phyloP scores from a whole-genome alignment of 768 basidiomycete genomes.

The Fistulinella prunicolor region DNA sequence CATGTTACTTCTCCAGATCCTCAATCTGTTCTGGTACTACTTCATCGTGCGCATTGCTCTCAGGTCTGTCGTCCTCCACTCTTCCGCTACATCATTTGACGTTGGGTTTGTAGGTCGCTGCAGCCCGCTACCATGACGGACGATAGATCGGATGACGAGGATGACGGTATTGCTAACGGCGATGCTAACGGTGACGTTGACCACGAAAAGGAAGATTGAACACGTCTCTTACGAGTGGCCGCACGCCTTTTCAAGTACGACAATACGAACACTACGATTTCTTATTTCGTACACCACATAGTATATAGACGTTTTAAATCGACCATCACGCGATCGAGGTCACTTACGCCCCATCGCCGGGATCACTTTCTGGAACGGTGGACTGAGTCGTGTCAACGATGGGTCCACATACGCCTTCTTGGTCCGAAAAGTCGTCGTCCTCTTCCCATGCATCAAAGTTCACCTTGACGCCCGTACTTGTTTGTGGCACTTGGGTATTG shows the following conservation, averaged over 20 bases:
- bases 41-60: conserved; percentile 75
- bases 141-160: conserved; percentile 80
- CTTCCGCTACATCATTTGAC: conserved; percentile 7
- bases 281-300: conserved; percentile 7
- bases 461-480: conserved; percentile 43
- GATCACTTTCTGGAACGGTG: conserved; percentile 1
- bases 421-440: conserved; percentile 46
- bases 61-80: conserved; percentile 47
- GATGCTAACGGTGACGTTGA: conserved; percentile 16
- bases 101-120: conserved; percentile 45
- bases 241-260: background rate
- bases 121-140: conserved; percentile 51
- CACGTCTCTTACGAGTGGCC: background rate
- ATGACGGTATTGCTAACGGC: conserved; percentile 39
- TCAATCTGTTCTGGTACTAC: conserved; percentile 94
- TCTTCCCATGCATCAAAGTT: conserved; percentile 60
- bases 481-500: conserved; percentile 20
- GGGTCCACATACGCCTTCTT: conserved; percentile 38
- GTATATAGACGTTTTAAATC: conserved; percentile 6
- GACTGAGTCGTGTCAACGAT: conserved; percentile 15
- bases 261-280: conserved; percentile 3
- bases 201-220: conserved; percentile 32
- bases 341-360: conserved; percentile 4
- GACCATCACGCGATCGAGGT: background rate
- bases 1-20: conserved; percentile 67